Base-by-base conservation (phyloP, 1,284 basidiomycete genomes). In the Irpex sp. region DNA sequence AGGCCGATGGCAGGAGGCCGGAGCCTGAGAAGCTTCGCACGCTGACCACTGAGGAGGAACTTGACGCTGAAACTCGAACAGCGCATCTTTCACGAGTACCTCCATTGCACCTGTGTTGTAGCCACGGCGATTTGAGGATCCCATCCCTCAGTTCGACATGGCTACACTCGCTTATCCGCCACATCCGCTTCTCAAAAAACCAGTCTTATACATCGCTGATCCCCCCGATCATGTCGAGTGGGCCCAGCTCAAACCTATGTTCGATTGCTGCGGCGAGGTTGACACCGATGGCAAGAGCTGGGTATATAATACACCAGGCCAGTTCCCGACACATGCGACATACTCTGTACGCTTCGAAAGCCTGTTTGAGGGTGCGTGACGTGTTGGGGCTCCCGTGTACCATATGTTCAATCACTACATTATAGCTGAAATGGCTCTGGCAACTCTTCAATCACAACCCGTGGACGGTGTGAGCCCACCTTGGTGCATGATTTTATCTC, bases 401-500 rank as follows among this genome's bases (percentile, higher is more conserved):
- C 15, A 9, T 9, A 2, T 9, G 15, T 9, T 44, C 38, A 8
- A 9, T 15, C 15, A 44, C 9, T 15, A 44, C 15, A 44, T 34
- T 59, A 11, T 40, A 65, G 64, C 64, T 34, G 64, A 65, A 21
- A 65, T 65, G 64, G 64, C 64, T 9, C 51, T 65, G 26, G 61
- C 58, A 8, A 65, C 61, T 5, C 57, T 65, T 11, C 61, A 55
- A 19, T 61, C 58, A 7, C 47, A 44, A 9, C 5, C 17, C n/a
- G 58, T 65, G 5, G 17, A 47, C 4, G 44, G 36, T 5, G 8
- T 26, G 3, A 36, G 9, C 6, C 61, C 61, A 31, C 64, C 64
- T 5, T 62, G 57, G 48, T 17, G 13, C 3, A 44, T 62, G 13
- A 11, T 13, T 19, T 54, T 65, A 13, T 62, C 64, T 21, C 58